Evolutionary conservation across 257 asterid genomes (phyloP).

Genomic region (Mitragyna speciosa): DNA sequence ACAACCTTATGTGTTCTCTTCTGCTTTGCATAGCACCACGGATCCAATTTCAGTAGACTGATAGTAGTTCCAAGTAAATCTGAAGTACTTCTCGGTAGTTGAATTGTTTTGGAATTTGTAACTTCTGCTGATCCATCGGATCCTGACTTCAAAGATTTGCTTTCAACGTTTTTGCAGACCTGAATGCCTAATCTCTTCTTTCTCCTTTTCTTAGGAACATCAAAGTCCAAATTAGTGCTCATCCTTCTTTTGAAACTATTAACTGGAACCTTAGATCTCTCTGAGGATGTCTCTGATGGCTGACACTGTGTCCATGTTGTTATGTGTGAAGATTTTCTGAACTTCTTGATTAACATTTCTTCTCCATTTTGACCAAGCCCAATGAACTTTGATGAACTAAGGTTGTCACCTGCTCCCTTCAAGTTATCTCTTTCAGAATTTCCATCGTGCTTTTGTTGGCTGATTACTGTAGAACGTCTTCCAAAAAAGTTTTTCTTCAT

Average conservation of each 20-base stretch:
- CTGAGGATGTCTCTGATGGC: slow-evolving; percentile 13
- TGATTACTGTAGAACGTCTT: slow-evolving; percentile 17
- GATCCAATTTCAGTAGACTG: slow-evolving; percentile 29
- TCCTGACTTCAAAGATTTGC: slow-evolving; percentile 26
- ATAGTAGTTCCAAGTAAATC: slow-evolving; percentile 24
- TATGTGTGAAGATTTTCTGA: slow-evolving; percentile 10
- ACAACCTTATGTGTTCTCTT: slow-evolving; percentile 44
- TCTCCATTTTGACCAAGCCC: slow-evolving; percentile 15
- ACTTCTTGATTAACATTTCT: slow-evolving; percentile 12
- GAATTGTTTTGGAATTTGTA: slow-evolving; percentile 21
- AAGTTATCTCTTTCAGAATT: slow-evolving; percentile 20
- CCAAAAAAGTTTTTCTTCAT: slow-evolving; percentile 23
- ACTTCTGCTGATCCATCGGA: slow-evolving; percentile 28
- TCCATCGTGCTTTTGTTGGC: slow-evolving; percentile 25
- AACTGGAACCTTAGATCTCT: slow-evolving; percentile 5
- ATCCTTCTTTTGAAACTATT: slow-evolving; percentile 21
- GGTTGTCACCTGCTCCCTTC: slow-evolving; percentile 17
- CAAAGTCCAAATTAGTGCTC: slow-evolving; percentile 27
- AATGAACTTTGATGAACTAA: slow-evolving; percentile 21
- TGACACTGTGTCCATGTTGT: slow-evolving; percentile 15
- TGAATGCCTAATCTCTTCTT: slow-evolving; percentile 24
- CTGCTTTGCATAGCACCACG: slow-evolving; percentile 50
- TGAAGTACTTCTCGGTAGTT: slow-evolving; percentile 18
- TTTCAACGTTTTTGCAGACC: slow-evolving; percentile 20
- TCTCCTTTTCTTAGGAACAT: slow-evolving; percentile 28